Percentiles rank a stretch among this genome's conserved stretches.
These are phyloP conservation scores for Mycena leptocephala DNA, from an alignment of 768 basidiomycete genomes.

Conservation along the genomic window DNA sequence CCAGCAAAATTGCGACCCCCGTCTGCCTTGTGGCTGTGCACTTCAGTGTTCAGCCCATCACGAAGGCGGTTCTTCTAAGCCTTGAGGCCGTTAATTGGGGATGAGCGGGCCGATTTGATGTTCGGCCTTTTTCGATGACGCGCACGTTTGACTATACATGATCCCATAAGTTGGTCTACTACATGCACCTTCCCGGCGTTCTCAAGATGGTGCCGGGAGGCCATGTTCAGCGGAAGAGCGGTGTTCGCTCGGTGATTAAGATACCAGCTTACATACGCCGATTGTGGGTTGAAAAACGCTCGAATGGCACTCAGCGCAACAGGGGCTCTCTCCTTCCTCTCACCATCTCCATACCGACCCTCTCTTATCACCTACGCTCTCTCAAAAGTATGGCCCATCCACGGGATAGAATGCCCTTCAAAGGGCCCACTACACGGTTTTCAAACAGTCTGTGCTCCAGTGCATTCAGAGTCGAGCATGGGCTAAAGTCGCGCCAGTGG, in stretches of 20 bases:
- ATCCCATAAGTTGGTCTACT: neutral
- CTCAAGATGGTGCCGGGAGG: neutral
- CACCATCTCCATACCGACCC: no score
- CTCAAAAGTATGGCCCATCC: neutral
- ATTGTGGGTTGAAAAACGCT: neutral
- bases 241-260: neutral
- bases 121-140: neutral
- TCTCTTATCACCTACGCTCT: neutral
- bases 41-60: neutral
- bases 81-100: neutral
- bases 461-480: neutral
- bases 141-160: neutral
- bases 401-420: neutral
- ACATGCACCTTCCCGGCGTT: neutral
- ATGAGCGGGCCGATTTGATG: neutral
- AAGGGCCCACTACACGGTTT: neutral
- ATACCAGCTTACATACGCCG: neutral
- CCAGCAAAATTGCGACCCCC: no score
- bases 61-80: neutral
- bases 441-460: neutral
- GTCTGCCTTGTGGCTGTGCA: no score
- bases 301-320: neutral
- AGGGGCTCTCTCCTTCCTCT: neutral
- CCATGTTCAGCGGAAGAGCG: no score
- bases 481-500: neutral